Conservation (phyloP, 192 early-diverging fungal genomes). For the Linnemannia schmuckeri region DNA sequence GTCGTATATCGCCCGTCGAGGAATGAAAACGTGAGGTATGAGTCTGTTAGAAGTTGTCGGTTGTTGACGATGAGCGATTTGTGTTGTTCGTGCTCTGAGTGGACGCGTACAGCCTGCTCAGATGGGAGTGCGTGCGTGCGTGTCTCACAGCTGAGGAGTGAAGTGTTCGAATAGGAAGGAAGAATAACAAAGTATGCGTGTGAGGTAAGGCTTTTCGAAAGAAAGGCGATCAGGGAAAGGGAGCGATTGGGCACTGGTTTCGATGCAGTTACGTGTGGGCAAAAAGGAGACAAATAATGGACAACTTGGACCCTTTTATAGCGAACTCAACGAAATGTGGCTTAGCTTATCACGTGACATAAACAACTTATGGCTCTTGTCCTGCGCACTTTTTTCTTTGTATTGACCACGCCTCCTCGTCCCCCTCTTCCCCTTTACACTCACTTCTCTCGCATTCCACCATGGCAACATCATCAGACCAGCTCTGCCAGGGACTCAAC, state of each 20-base stretch:
- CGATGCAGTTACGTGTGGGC: background rate
- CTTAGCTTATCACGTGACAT: background rate
- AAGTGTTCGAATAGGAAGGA: background rate
- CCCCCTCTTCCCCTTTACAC: background rate
- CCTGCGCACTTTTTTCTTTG: slow-evolving; percentile 13
- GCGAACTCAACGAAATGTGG: background rate
- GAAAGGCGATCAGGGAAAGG: background rate
- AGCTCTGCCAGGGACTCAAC: slow-evolving; percentile 57
- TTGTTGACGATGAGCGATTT: background rate
- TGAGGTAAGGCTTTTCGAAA: background rate
- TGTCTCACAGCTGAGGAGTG: background rate
- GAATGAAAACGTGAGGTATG: background rate
- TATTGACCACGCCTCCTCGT: background rate
- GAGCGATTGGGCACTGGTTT: background rate
- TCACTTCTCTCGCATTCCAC: background rate
- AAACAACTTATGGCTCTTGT: background rate
- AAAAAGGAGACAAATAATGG: background rate
- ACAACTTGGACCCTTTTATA: background rate
- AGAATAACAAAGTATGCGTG: background rate
- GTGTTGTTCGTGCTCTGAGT: background rate
- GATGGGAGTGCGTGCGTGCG: background rate
- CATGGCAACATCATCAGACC: slow-evolving; percentile 34
- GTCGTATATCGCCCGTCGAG: background rate
- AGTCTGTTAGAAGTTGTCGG: background rate
- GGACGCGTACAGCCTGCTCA: background rate